Evolutionary conservation across 2,329 filamentous ascomycete species (phyloP), one percentile per base, ranked within the genome.

Genomic region (Ascochyta fabae): DNA sequence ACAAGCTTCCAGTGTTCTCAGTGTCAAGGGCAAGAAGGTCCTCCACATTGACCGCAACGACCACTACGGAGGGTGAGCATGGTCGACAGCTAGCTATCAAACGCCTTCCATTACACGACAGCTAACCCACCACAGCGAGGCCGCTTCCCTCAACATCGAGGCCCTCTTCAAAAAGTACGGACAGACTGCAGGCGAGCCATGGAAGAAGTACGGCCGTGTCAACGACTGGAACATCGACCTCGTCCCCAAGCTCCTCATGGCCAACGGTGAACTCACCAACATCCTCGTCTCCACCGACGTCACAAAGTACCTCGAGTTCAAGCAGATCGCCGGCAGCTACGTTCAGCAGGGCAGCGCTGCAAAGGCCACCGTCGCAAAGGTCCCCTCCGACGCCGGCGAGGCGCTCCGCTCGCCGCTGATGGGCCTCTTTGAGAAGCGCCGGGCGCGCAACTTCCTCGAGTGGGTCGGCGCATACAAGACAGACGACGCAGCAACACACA

Each of bases 211-310:
- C 78, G 94, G 94, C 70, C 90, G 95, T 58, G 83, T 88, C 76
- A 97, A 97, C 81, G 94, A 98, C 85, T 99, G 95, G 95, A 98
- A 97, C 84, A 96, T 99, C 79, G 96, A 99, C 76, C 86, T 99
- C 59, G 93, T 99, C 44, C 94, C 95, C 67, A 99, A 99, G 85
- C 88, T 99, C 72, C 86, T 99, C 78, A 98, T 99, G 93, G 92
- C 94, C 58, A 96, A 96, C 62, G 95, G 95, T 78, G 94, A 99
- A 81, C 84, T 99, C 75, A 98, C 94, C 77, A 98, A 98, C 81
- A 97, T 99, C 73, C 88, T 99, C 74, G 92, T 97, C 62, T 96
- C 93, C 47, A 98, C 94, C 79, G 92, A 97, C 60, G 80, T 83
- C 56, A 82, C 80, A 52, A 74, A 79, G 61, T 82, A 82, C 66